A percentile compares a stretch with the other conserved stretches of the same genome.
Evolutionary conservation across 768 basidiomycete genomes (phyloP).

Genomic region (Mycena venus): DNA sequence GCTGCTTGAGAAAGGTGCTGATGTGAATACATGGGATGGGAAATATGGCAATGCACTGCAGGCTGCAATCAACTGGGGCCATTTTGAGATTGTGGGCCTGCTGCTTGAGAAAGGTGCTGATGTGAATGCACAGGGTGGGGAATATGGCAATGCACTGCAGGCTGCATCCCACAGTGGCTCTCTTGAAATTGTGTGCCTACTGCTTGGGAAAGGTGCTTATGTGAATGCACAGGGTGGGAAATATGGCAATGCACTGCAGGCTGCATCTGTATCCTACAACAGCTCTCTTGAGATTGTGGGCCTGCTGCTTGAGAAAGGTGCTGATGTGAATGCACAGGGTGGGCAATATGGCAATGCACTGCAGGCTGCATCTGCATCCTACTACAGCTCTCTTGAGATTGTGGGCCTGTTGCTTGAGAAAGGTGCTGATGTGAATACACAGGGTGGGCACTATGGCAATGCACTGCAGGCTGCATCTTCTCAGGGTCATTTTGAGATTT

Average conservation of each 20-base stretch:
- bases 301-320: background rate
- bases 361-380: background rate
- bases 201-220: background rate
- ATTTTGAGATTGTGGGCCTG: background rate
- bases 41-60: conserved; percentile 1
- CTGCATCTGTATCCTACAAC: background rate
- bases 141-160: conserved; percentile 7
- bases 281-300: background rate
- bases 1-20: background rate
- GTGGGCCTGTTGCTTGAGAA: background rate
- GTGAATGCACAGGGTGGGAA: background rate
- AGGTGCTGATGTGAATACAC: no score
- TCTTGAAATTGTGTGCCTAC: background rate
- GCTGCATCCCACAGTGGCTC: background rate
- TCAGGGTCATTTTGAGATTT: no score
- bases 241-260: background rate
- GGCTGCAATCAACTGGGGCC: no score
- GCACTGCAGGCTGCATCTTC: conserved; percentile 4
- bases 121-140: conserved; percentile 23
- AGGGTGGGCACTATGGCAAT: conserved; percentile 16
- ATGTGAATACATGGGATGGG: conserved; percentile 16
- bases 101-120: conserved; percentile 28
- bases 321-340: conserved; percentile 15
- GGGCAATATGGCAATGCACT: conserved; percentile 14
- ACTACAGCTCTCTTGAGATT: no score